Conservation (phyloP, 129 eudicot species). For the Calendula officinalis region DNA sequence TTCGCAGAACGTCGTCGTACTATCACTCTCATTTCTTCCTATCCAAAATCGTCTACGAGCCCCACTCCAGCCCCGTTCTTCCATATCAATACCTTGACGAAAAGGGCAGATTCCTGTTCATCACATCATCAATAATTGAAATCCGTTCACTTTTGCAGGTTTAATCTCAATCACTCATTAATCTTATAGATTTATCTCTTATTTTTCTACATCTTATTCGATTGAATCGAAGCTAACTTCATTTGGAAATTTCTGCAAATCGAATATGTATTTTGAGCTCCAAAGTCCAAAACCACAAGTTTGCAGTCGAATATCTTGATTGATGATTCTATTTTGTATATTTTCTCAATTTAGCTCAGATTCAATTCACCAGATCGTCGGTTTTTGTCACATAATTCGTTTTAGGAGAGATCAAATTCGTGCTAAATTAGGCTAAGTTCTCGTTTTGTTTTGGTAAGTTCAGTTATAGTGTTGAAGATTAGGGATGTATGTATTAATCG, state of each 20-base stretch:
- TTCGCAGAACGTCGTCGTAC: neutral
- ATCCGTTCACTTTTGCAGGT: neutral
- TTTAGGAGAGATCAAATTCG: neutral
- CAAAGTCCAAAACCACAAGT: constrained; percentile 14
- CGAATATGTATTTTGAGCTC: neutral
- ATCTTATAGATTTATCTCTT: neutral
- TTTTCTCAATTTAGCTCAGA: neutral
- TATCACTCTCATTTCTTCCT: neutral
- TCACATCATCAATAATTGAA: neutral
- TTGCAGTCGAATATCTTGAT: neutral
- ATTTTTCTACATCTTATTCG: neutral
- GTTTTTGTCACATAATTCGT: neutral
- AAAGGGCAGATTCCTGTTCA: neutral
- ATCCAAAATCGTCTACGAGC: constrained; percentile 1
- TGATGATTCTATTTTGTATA: neutral
- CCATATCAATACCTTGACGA: neutral
- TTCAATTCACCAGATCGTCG: constrained; percentile 11
- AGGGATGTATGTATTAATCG: neutral
- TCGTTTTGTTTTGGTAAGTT: neutral
- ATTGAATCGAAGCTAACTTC: neutral
- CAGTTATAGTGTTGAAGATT: too few relatives aligned
- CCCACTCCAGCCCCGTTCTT: neutral
- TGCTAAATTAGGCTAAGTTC: neutral
- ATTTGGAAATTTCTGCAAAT: neutral
- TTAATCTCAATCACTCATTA: constrained; percentile 1